phyloP scores from a whole-genome alignment of 2,329 filamentous ascomycete species.

The Diplodia corticola region DNA sequence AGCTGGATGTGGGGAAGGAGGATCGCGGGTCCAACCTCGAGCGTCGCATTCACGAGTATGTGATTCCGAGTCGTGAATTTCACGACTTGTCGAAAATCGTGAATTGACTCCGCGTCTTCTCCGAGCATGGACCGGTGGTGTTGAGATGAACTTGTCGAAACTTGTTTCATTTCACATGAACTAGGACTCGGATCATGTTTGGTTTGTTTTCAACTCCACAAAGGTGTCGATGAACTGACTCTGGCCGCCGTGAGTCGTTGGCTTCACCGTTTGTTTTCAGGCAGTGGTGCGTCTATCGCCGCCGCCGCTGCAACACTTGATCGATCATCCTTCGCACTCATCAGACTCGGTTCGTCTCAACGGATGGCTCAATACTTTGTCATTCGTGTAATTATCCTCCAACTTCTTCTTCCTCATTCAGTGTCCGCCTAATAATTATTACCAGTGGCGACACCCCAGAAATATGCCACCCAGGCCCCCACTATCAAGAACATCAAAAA shows the following conservation, averaged over 20 bases:
- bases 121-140: background rate
- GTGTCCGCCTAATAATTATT: slow-evolving; percentile 31
- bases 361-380: background rate
- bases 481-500: slow-evolving; percentile 50
- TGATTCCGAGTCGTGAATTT: background rate
- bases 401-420: too few relatives aligned
- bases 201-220: too few relatives aligned
- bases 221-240: background rate
- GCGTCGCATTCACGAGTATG: background rate
- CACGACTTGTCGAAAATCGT: background rate
- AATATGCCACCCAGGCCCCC: slow-evolving; percentile 58
- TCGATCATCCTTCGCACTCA: too few relatives aligned
- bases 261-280: too few relatives aligned
- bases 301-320: too few relatives aligned
- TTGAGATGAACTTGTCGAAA: background rate
- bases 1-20: background rate
- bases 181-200: background rate
- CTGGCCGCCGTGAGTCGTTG: too few relatives aligned
- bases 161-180: background rate
- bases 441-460: slow-evolving; percentile 61
- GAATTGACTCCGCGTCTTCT: background rate
- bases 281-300: too few relatives aligned
- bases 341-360: too few relatives aligned
- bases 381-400: too few relatives aligned
- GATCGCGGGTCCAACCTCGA: background rate